Evolutionary conservation across 1,284 basidiomycete genomes (phyloP).

Genomic region (Cutaneotrichosporon curvatum): DNA sequence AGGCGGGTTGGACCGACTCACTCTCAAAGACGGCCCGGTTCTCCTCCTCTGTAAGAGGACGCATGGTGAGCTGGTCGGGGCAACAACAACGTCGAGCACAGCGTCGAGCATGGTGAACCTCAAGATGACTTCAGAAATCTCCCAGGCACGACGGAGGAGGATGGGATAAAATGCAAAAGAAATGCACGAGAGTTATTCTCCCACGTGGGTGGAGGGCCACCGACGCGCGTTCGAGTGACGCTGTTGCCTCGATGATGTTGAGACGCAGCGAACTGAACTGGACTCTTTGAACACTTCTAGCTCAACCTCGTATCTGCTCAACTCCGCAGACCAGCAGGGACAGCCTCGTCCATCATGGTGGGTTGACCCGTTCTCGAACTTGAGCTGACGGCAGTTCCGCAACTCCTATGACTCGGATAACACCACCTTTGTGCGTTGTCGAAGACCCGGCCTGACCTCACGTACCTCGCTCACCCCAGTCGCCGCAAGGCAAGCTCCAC

Average conservation of each 20-base stretch:
- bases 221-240: slow-evolving; percentile 4
- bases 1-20: slow-evolving; percentile 33
- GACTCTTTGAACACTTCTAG: not conserved
- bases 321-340: not conserved
- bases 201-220: slow-evolving; percentile 7
- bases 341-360: slow-evolving; percentile 17
- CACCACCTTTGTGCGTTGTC: slow-evolving; percentile 53
- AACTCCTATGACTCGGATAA: slow-evolving; percentile 16
- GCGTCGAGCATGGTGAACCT: not conserved
- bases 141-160: not conserved
- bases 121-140: slow-evolving; percentile 16
- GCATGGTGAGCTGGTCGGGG: slow-evolving; percentile 24
- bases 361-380: not conserved
- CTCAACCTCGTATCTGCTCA: too few species aligned
- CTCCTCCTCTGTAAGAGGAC: slow-evolving; percentile 48
- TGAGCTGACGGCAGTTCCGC: slow-evolving; percentile 54
- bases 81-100: not conserved
- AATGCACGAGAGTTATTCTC: not conserved
- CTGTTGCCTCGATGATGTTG: not conserved
- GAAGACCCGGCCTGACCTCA: not conserved
- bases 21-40: slow-evolving; percentile 49
- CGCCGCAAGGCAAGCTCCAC: slow-evolving; percentile 47
- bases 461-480: slow-evolving; percentile 20
- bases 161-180: slow-evolving; percentile 13
- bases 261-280: not conserved